Evolutionary conservation across 176 grass and related monocot genomes (phyloP).

Genomic region (Pontederia paniculata): DNA sequence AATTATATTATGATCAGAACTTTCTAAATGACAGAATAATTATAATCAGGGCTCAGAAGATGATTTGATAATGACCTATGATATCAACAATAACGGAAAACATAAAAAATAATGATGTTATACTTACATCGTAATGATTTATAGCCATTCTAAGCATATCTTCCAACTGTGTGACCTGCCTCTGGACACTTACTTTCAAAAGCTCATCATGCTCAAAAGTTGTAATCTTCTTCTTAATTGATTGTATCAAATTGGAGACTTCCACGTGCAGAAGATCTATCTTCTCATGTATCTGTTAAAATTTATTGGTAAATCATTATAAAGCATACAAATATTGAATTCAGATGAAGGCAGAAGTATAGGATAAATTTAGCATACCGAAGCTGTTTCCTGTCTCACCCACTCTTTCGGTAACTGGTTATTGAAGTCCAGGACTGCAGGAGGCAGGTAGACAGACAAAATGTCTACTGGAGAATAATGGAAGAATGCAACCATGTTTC

Average conservation of each 20-base stretch:
- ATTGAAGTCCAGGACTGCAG: conserved; percentile 51
- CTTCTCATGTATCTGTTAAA: conserved; percentile 45
- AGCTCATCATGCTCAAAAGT: conserved; percentile 34
- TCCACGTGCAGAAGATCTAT: conserved; percentile 58
- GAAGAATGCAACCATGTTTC: conserved; percentile 82
- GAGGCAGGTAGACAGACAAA: conserved; percentile 70
- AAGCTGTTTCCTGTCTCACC: conserved; percentile 59
- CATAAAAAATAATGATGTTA: conserved; percentile 13
- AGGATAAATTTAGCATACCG: conserved; percentile 41
- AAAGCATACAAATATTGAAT: neutral
- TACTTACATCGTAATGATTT: conserved; percentile 69
- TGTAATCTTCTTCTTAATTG: conserved; percentile 40
- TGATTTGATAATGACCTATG: neutral
- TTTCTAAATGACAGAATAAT: neutral
- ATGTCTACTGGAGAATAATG: conserved; percentile 62
- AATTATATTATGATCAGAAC: conserved; percentile 6
- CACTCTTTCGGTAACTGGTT: conserved; percentile 46
- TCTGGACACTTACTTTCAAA: conserved; percentile 35
- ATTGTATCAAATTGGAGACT: conserved; percentile 43
- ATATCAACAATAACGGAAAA: neutral
- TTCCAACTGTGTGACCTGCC: conserved; percentile 47
- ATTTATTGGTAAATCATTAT: conserved; percentile 6
- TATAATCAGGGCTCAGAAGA: neutral
- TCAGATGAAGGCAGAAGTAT: neutral
- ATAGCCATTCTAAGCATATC: conserved; percentile 60